Evolutionary conservation across 257 asterid species (phyloP), one percentile per base, ranked within the genome.

Genomic region (Primulina tabacum): DNA sequence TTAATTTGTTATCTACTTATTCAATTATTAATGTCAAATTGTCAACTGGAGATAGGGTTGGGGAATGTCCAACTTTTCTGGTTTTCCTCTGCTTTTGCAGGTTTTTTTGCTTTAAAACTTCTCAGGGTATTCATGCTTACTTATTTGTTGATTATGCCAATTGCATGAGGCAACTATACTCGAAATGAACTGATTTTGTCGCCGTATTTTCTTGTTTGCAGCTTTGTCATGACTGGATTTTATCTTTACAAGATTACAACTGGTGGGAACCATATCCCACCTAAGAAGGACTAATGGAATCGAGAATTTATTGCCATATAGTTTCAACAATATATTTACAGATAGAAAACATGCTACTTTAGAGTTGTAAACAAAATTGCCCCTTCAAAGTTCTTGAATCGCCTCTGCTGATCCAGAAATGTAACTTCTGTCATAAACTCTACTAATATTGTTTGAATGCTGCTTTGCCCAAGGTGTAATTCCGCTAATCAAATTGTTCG

Each of bases 181-280:
- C 65, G 56, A 14, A 53, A 62, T 40, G 0, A 56, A 29, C 52
- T 73, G 38, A 55, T 24, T 32, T 12, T 21, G 57, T 59, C 59
- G 37, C 43, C 43, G 34, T 74, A 30, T 74, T 60, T 37, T 52
- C 14, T 67, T 69, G 67, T 75, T 37, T 79, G 86, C 95, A 91
- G 99, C 67, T 68, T 75, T 8, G 72, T 89, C 62, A 89, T 94
- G 97, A 72, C 93, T 8, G 86, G 64, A 21, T 94, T 91, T 76
- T 94, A 89, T 68, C 77, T 88, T 20, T 91, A 82, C 88, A 94
- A 94, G 82, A 59, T 91, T 62, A 88, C 80, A 38, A 82, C 88
- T 2, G 92, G 97, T 9, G 99, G 99, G 75, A 91, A 91, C 79
- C 93, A 85, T 77, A 58, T 91, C 67, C 79, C 90, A 16, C 78